Conservation (phyloP, 176 grass and related monocot genomes). For the Aegilops tauschii region DNA sequence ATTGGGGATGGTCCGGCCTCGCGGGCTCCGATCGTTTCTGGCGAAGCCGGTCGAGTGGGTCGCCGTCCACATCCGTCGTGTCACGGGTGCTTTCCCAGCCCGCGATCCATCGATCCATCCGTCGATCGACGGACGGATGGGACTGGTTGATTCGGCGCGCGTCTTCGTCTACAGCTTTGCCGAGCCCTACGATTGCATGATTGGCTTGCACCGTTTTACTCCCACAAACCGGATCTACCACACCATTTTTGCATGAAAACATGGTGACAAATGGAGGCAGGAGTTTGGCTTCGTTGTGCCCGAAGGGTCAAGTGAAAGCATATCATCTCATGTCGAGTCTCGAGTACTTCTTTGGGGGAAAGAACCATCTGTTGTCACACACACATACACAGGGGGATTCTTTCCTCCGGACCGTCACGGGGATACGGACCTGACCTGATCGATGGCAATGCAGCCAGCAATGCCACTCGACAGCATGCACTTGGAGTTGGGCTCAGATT, state of each 20-base stretch:
- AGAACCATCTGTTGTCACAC: neutral
- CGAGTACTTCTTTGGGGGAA: neutral
- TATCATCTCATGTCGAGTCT: neutral
- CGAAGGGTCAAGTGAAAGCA: neutral
- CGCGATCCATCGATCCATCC: neutral
- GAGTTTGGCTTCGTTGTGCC: neutral
- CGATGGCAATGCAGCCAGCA: neutral
- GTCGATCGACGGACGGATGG: neutral
- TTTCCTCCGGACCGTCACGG: conserved; percentile 8
- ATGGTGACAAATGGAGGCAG: neutral
- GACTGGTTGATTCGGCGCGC: conserved; percentile 18
- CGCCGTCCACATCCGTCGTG: neutral
- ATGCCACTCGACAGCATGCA: conserved; percentile 10
- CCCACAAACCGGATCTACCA: neutral
- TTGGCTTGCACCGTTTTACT: neutral
- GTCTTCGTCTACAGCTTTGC: neutral
- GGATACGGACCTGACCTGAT: neutral
- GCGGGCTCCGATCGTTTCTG: neutral
- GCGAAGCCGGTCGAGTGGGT: conserved; percentile 21
- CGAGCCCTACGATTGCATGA: neutral
- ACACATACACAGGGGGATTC: neutral
- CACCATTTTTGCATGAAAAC: neutral
- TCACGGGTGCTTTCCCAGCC: conserved; percentile 5
- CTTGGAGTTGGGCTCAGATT: neutral
- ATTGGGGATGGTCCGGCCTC: conserved; percentile 10